phyloP scores from a whole-genome alignment of 179 eudicot genomes.

The Corrigiola litoralis region DNA sequence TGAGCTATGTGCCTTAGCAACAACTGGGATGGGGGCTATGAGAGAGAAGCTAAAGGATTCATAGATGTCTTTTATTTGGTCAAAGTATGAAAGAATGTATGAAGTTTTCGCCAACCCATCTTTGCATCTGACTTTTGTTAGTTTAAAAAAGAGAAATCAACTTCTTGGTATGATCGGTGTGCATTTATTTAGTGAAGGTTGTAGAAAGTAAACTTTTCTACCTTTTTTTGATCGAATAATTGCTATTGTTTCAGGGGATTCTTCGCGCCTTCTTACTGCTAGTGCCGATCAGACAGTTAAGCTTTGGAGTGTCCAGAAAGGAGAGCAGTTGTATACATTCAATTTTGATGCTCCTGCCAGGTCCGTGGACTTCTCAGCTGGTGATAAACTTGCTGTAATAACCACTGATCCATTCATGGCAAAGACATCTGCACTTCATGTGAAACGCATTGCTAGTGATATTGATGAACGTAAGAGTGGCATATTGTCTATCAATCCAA shows the following conservation, averaged over 20 bases:
- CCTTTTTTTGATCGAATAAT: not conserved
- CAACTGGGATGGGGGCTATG: no score
- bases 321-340: constrained; percentile 56
- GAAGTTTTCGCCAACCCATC: no score
- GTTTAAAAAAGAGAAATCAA: no score
- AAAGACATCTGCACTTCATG: constrained; percentile 67
- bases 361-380: constrained; percentile 68
- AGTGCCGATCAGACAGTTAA: constrained; percentile 90
- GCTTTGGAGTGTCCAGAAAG: constrained; percentile 73
- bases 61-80: no score
- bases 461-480: constrained; percentile 72
- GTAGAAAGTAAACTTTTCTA: no score
- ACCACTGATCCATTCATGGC: constrained; percentile 87
- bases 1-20: no score
- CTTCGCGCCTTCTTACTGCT: constrained; percentile 64
- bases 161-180: no score
- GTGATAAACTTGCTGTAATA: constrained; percentile 73
- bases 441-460: constrained; percentile 60
- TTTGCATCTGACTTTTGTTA: no score
- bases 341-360: constrained; percentile 77
- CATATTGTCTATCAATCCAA: not conserved
- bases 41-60: no score
- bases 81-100: no score
- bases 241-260: constrained; percentile 53
- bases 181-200: no score